These are phyloP conservation scores for Kwoniella bestiolae DNA, from an alignment of 768 basidiomycete species.

Conservation along the genomic window DNA sequence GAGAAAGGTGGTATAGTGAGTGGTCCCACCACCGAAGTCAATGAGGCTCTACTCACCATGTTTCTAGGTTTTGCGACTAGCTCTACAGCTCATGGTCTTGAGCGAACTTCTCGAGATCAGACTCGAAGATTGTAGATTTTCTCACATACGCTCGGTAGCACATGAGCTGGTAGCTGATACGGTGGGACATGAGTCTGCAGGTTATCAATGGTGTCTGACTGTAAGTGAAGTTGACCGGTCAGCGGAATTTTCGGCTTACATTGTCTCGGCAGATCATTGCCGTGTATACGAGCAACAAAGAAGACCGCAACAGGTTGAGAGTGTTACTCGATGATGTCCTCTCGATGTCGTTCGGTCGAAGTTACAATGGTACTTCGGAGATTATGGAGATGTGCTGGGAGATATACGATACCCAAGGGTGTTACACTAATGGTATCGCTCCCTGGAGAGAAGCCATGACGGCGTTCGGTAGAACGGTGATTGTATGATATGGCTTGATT, in stretches of 20 bases:
- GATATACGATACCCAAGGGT: constrained; percentile 14
- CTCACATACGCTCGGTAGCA: not conserved
- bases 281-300: constrained; percentile 6
- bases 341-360: constrained; percentile 13
- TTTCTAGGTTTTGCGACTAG: constrained; percentile 10
- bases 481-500: not conserved
- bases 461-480: constrained; percentile 12
- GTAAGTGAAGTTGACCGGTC: not conserved
- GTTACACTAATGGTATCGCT: constrained; percentile 23
- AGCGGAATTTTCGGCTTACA: not conserved
- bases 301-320: not conserved
- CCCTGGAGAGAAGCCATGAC: constrained; percentile 29
- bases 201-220: constrained; percentile 19
- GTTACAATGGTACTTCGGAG: constrained; percentile 13
- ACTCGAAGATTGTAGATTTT: constrained; percentile 16
- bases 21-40: no score
- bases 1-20: constrained; percentile 10
- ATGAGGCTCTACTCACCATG: not conserved
- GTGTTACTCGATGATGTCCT: not conserved
- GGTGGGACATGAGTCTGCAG: constrained; percentile 14
- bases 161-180: constrained; percentile 29
- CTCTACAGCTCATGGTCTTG: constrained; percentile 16
- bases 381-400: constrained; percentile 23
- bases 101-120: constrained; percentile 22
- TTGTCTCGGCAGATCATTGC: constrained; percentile 11